phyloP scores from a whole-genome alignment of 208 protist genomes.

The Trypanosoma congolense region DNA sequence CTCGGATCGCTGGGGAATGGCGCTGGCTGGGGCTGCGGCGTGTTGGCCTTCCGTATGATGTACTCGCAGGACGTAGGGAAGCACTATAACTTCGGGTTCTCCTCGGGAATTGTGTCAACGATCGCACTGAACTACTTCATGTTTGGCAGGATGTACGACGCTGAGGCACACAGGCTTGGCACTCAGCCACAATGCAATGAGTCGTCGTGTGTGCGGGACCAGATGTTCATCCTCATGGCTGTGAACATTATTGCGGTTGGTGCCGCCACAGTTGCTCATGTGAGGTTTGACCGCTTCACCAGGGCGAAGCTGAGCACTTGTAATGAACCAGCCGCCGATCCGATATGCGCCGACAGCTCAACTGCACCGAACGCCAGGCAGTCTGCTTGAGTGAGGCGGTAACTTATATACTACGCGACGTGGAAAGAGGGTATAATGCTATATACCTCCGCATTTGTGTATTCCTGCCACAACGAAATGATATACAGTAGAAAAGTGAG shows the following conservation, averaged over 20 bases:
- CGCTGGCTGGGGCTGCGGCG: constrained; percentile 52
- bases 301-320: not conserved
- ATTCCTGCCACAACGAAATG: no score
- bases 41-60: constrained; percentile 32
- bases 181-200: constrained; percentile 23
- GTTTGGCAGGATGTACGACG: constrained; percentile 30
- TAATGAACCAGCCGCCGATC: not conserved
- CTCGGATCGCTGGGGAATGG: constrained; percentile 48
- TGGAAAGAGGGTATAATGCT: no score
- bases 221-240: constrained; percentile 28
- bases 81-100: constrained; percentile 70
- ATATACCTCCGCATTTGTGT: no score
- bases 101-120: constrained; percentile 29
- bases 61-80: constrained; percentile 68
- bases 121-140: constrained; percentile 47
- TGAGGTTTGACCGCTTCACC: constrained; percentile 33
- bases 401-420: no score
- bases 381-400: not conserved
- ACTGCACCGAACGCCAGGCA: constrained; percentile 26
- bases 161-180: constrained; percentile 6
- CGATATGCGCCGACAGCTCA: not conserved
- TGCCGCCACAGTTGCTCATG: constrained; percentile 20
- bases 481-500: no score
- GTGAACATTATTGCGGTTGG: constrained; percentile 17
- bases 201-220: constrained; percentile 28